phyloP scores from a whole-genome alignment of 2,329 filamentous ascomycete species.

The Colletotrichum sp. region DNA sequence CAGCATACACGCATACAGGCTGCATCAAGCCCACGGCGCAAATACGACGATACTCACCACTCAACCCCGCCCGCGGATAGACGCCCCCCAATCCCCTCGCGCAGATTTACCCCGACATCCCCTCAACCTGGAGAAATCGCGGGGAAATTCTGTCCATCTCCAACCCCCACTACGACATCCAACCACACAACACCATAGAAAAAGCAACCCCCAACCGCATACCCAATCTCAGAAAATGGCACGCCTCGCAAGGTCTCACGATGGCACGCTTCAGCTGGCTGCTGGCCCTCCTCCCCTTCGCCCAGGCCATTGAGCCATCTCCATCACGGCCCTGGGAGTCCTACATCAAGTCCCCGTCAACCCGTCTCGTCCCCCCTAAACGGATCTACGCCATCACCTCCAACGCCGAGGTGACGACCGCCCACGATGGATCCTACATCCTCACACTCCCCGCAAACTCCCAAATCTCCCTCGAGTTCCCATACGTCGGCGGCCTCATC shows the following conservation, averaged over 20 bases:
- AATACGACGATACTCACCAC: not conserved
- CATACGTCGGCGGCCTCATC: conserved; percentile 22
- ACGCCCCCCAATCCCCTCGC: not conserved
- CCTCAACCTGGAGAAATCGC: not conserved
- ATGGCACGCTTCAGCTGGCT: conserved; percentile 1
- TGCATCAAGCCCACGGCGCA: not conserved
- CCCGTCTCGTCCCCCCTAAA: conserved; percentile 10
- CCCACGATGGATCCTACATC: not conserved
- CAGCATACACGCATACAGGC: not conserved
- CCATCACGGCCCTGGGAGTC: conserved; percentile 7
- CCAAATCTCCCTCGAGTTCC: conserved; percentile 23
- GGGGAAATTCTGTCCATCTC: conserved; percentile 8
- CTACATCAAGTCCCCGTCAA: conserved; percentile 9
- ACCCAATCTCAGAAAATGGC: not conserved
- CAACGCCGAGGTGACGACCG: not conserved
- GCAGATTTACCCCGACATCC: conserved; percentile 20
- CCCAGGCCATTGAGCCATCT: not conserved
- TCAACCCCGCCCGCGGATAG: conserved; percentile 2
- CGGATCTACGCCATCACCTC: conserved; percentile 10
- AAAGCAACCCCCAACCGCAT: not conserved
- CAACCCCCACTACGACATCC: not conserved
- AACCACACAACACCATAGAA: not conserved
- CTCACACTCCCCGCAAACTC: not conserved
- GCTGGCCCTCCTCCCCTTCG: not conserved
- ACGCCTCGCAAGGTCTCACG: not conserved